These are phyloP conservation scores for Cryphonectria parasitica DNA, from an alignment of 2,329 filamentous ascomycete genomes.

Conservation along the genomic window DNA sequence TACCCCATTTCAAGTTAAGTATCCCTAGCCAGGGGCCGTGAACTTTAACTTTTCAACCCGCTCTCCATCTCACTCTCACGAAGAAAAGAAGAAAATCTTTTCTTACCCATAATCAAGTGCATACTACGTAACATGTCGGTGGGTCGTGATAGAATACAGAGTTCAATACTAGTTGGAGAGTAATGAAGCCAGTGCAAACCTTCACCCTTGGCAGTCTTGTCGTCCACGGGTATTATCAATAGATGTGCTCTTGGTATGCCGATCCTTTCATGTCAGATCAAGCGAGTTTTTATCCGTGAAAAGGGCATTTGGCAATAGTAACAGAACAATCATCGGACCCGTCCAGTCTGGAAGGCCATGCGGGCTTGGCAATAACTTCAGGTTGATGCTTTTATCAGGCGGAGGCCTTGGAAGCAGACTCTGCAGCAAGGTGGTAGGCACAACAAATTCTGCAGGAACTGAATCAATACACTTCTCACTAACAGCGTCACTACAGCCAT, in stretches of 20 bases:
- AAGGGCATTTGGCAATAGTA: neutral
- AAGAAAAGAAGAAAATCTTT: too few relatives aligned
- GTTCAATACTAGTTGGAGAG: too few relatives aligned
- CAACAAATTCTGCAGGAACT: too few relatives aligned
- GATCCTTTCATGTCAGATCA: too few relatives aligned
- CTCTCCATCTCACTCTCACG: neutral
- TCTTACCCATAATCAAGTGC: neutral
- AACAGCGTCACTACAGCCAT: neutral
- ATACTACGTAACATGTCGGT: neutral
- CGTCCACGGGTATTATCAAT: too few relatives aligned
- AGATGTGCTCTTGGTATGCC: too few relatives aligned
- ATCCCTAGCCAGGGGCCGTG: too few relatives aligned
- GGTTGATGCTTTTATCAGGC: neutral
- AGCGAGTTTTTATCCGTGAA: neutral
- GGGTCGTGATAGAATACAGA: too few relatives aligned
- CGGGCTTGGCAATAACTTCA: neutral
- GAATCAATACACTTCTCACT: neutral
- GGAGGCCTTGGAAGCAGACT: neutral
- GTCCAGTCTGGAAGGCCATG: neutral
- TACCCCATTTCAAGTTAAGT: neutral
- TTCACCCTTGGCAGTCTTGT: too few relatives aligned
- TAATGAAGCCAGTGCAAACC: too few relatives aligned
- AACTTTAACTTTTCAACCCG: neutral
- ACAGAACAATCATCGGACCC: neutral
- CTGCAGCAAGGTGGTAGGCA: neutral